phyloP scores from a whole-genome alignment of 352 stramenopile genomes.

The Phytopythium litorale region DNA sequence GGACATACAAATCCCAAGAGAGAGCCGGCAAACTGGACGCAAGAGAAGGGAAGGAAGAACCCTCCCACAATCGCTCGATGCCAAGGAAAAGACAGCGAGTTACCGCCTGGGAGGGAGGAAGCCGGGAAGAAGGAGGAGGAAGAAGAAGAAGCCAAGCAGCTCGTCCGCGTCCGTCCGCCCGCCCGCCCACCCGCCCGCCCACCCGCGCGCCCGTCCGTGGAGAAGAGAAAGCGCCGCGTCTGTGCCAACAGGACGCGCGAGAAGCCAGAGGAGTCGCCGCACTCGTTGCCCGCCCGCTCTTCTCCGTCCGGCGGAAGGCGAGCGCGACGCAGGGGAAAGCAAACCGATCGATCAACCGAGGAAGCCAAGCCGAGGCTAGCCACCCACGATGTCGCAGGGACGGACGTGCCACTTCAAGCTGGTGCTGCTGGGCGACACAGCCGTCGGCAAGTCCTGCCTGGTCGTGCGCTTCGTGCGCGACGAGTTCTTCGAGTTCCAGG shows the following conservation, averaged over 20 bases:
- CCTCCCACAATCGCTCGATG: conserved; percentile 2
- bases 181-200: too few species aligned
- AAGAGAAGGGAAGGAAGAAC: conserved; percentile 6
- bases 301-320: background rate
- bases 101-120: background rate
- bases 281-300: background rate
- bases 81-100: conserved; percentile 2
- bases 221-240: conserved; percentile 4
- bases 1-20: background rate
- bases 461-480: conserved; percentile 99
- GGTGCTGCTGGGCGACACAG: conserved; percentile 98
- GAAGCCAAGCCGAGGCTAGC: background rate
- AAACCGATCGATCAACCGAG: too few species aligned
- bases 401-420: conserved; percentile 98
- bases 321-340: background rate
- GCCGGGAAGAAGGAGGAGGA: background rate
- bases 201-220: background rate
- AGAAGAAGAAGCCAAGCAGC: background rate
- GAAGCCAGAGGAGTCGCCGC: background rate
- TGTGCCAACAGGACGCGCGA: background rate
- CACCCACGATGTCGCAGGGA: conserved; percentile 59
- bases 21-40: background rate
- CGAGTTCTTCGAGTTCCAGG: conserved; percentile 99
- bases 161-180: background rate
- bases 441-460: conserved; percentile 99